Evolutionary conservation across 345 rosid genomes (phyloP), one percentile per base, ranked within the genome.

Genomic region (Dipteronia dyeriana): DNA sequence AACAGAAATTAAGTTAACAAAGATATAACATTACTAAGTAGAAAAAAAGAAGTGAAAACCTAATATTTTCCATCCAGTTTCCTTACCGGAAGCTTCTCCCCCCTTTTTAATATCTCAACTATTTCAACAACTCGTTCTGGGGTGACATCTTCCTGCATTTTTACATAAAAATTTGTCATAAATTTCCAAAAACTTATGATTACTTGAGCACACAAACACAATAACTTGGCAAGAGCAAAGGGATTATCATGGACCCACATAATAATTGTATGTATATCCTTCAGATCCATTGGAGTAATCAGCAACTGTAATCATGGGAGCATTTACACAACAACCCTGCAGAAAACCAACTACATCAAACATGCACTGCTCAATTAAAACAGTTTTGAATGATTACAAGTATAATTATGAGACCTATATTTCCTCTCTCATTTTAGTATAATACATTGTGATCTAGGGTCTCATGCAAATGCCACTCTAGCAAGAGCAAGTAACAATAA

Each of bases 301-400:
- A 5, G 94, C 98, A 73, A 97, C 98, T 0, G 97, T 92, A 81
- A 97, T 97, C 99, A 97, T 97, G 51, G 97, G 99, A 71, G 99
- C 98, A 77, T 97, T 97, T 51, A 94, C 99, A 73, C 98, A 97
- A 79, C 97, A 89, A 83, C 98, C 98, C 98, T 97, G 91, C 82
- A 84, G 74, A 34, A 83, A 80, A 79, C 22, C 31, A 81, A 73
- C 56, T 69, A 66, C 66, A 66, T 73, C 75, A 75, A 65, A 13
- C 63, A 38, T 43, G 62, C n/a, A 49, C 57, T 22, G 31, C 65
- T 74, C 4, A 70, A 75, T 51, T 34, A 45, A 11, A 64, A 74
- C 20, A 34, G 29, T 22, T 71, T 56, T 34, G 67, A 73, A 66
- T 29, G 57, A 57, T 22, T 3, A 20, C 53, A 74, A 7, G 39